Evolutionary conservation across 352 stramenopile species (phyloP).

Genomic region (Globisporangium emineosum): DNA sequence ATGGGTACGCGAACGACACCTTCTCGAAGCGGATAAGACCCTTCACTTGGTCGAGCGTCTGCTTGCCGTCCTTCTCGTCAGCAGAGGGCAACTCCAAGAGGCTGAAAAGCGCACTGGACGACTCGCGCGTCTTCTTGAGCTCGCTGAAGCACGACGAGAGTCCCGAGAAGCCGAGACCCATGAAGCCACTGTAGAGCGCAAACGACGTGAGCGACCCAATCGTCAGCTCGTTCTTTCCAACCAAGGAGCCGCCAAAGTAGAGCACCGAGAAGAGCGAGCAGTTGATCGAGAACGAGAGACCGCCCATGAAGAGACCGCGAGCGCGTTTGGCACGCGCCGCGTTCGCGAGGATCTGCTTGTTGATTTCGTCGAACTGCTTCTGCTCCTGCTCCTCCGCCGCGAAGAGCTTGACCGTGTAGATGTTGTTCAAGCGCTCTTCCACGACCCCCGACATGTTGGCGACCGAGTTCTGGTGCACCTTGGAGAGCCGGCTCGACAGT

Average conservation of each 20-base stretch:
- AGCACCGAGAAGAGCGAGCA: slow-evolving; percentile 89
- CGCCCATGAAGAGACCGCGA: slow-evolving; percentile 89
- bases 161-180: slow-evolving; percentile 87
- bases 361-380: slow-evolving; percentile 63
- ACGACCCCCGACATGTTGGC: slow-evolving; percentile 76
- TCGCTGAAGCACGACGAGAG: slow-evolving; percentile 84
- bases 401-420: slow-evolving; percentile 89
- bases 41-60: slow-evolving; percentile 44
- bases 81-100: slow-evolving; percentile 45
- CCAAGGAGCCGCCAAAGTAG: slow-evolving; percentile 87
- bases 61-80: slow-evolving; percentile 32
- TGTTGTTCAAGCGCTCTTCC: slow-evolving; percentile 86
- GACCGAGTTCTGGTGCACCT: slow-evolving; percentile 77
- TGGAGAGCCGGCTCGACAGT: slow-evolving; percentile 71
- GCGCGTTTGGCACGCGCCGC: slow-evolving; percentile 67
- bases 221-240: slow-evolving; percentile 82
- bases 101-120: slow-evolving; percentile 67
- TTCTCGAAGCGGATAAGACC: slow-evolving; percentile 75
- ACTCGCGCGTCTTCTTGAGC: slow-evolving; percentile 69
- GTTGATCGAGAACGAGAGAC: slow-evolving; percentile 85
- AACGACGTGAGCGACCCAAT: slow-evolving; percentile 90
- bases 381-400: slow-evolving; percentile 73
- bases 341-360: slow-evolving; percentile 62
- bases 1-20: slow-evolving; percentile 83
- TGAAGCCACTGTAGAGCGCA: slow-evolving; percentile 89